These are phyloP conservation scores for Falciphora oryzae DNA, from an alignment of 2,329 filamentous ascomycete genomes.

Conservation along the genomic window DNA sequence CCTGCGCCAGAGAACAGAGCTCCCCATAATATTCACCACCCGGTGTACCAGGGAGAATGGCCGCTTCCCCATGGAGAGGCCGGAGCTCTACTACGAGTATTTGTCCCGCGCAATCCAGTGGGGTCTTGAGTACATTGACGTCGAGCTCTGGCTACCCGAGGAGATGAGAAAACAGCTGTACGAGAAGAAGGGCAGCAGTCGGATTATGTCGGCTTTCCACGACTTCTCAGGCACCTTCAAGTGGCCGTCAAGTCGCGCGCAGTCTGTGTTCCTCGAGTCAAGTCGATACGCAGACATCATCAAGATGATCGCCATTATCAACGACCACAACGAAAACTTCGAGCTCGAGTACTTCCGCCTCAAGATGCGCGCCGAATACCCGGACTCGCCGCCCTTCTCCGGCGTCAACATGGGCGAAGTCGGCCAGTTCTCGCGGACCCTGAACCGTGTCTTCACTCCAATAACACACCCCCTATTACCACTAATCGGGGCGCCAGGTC, in stretches of 20 bases:
- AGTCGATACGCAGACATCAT: conserved; percentile 75
- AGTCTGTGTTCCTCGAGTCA: conserved; percentile 65
- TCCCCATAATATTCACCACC: conserved; percentile 88
- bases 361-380: conserved; percentile 62
- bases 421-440: conserved; percentile 76
- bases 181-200: conserved; percentile 67
- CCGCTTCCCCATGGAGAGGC: conserved; percentile 77
- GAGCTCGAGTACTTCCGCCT: conserved; percentile 86
- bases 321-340: conserved; percentile 79
- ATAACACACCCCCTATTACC: conserved; percentile 82
- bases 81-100: conserved; percentile 68
- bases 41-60: conserved; percentile 78
- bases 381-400: conserved; percentile 67
- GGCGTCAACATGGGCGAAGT: conserved; percentile 82
- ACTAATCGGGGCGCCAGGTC: conserved; percentile 78
- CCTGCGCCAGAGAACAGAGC: conserved; percentile 72
- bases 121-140: conserved; percentile 86
- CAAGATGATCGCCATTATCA: conserved; percentile 85
- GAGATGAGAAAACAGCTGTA: conserved; percentile 62
- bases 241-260: conserved; percentile 70
- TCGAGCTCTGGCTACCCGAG: conserved; percentile 82
- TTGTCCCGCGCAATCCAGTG: conserved; percentile 80
- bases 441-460: conserved; percentile 82
- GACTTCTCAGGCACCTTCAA: conserved; percentile 81
- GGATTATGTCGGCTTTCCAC: conserved; percentile 88